Evolutionary conservation across 352 stramenopile genomes (phyloP).

Genomic region (Phytophthora hibernalis): DNA sequence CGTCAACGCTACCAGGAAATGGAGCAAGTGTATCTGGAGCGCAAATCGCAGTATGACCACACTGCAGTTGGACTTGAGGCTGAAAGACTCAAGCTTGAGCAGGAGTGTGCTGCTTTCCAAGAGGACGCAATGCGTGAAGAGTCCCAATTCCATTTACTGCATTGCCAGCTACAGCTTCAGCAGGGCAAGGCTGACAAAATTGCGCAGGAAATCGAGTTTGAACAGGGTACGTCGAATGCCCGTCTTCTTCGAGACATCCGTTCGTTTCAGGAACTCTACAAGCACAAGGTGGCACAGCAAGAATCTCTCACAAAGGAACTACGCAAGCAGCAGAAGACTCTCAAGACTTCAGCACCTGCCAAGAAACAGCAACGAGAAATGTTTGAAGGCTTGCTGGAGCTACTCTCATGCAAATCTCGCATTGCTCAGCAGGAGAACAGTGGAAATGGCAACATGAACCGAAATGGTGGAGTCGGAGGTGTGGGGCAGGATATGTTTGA

Average conservation of each 20-base stretch:
- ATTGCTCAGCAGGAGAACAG: conserved; percentile 49
- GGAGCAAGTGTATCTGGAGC: conserved; percentile 88
- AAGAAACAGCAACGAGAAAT: conserved; percentile 83
- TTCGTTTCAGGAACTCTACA: conserved; percentile 91
- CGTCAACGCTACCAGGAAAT: conserved; percentile 91
- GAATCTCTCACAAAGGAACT: conserved; percentile 91
- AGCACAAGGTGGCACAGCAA: conserved; percentile 92
- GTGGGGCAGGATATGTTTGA: conserved; percentile 60
- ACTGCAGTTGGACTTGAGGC: conserved; percentile 86
- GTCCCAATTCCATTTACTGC: conserved; percentile 84
- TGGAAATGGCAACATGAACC: conserved; percentile 16
- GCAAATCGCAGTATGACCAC: conserved; percentile 92
- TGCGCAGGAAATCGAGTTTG: conserved; percentile 89
- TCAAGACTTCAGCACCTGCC: conserved; percentile 83
- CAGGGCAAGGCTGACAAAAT: conserved; percentile 81
- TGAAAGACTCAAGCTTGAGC: conserved; percentile 91
- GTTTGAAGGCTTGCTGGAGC: conserved; percentile 85
- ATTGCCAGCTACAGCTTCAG: conserved; percentile 82
- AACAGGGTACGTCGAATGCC: conserved; percentile 69
- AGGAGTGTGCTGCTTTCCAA: conserved; percentile 89
- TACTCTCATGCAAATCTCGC: conserved; percentile 84
- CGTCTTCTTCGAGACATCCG: conserved; percentile 88
- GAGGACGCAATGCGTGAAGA: conserved; percentile 91
- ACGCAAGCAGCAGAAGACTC: conserved; percentile 89
- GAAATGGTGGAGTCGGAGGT: conserved; percentile 18